phyloP scores from a whole-genome alignment of 1,139 yeast genomes.

The Nakaseomyces kungkrabaensis region DNA sequence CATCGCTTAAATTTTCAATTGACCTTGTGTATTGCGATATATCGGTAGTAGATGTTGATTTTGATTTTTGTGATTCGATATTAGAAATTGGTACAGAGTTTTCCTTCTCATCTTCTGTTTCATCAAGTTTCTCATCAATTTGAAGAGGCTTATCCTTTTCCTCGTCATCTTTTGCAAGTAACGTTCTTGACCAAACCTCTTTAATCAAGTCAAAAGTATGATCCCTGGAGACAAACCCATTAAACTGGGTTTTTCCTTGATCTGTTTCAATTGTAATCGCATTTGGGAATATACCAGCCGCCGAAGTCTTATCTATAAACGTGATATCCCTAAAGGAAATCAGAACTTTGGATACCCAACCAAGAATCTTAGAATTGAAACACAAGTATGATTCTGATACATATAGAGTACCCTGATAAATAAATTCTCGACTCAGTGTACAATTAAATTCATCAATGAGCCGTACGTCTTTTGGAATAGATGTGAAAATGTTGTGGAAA shows the following conservation, averaged over 20 bases:
- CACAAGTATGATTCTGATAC: constrained; percentile 74
- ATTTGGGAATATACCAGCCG: constrained; percentile 88
- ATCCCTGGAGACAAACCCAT: constrained; percentile 84
- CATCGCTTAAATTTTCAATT: not conserved
- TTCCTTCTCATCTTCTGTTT: constrained; percentile 15
- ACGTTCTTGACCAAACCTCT: constrained; percentile 41
- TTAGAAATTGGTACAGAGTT: not conserved
- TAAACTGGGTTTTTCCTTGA: constrained; percentile 59
- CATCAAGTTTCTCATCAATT: constrained; percentile 12
- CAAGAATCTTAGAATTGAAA: constrained; percentile 84
- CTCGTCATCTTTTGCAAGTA: constrained; percentile 7
- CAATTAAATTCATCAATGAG: constrained; percentile 83
- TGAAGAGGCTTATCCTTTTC: constrained; percentile 16
- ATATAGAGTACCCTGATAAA: constrained; percentile 85
- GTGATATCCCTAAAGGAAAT: constrained; percentile 65
- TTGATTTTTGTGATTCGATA: constrained; percentile 4
- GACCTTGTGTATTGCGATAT: constrained; percentile 3
- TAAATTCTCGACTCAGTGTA: constrained; percentile 78
- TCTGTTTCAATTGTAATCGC: constrained; percentile 71
- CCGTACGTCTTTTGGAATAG: constrained; percentile 61
- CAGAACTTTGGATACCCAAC: constrained; percentile 81
- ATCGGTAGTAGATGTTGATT: constrained; percentile 4
- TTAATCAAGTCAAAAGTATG: constrained; percentile 61
- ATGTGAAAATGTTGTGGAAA: constrained; percentile 66
- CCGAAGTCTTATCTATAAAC: constrained; percentile 67